These are phyloP conservation scores for Trichoderma sp. DNA, from an alignment of 2,329 filamentous ascomycete genomes.

Conservation along the genomic window DNA sequence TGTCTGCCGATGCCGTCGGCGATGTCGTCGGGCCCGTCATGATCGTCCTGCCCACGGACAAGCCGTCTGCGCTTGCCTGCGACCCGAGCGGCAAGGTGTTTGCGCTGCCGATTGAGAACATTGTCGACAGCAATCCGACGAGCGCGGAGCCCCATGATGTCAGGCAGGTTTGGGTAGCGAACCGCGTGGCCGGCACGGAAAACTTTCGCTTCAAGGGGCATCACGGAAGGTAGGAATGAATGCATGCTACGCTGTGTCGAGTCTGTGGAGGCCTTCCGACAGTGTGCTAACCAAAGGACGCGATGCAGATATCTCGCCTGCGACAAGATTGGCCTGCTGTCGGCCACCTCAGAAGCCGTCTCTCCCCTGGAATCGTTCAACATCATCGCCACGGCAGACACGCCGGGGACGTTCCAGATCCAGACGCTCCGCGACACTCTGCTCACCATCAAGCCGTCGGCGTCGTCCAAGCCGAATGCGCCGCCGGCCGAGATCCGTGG, in stretches of 20 bases:
- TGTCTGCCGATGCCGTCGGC: constrained; percentile 69
- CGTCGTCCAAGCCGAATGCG: constrained; percentile 46
- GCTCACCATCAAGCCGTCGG: constrained; percentile 57
- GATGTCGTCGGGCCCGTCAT: constrained; percentile 82
- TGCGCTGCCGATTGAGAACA: constrained; percentile 76
- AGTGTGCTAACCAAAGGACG: neutral
- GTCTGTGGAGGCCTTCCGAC: neutral
- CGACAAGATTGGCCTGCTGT: constrained; percentile 76
- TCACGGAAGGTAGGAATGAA: constrained; percentile 65
- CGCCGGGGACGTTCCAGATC: constrained; percentile 68
- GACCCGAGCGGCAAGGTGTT: constrained; percentile 88
- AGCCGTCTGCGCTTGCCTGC: constrained; percentile 73
- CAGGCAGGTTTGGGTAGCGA: constrained; percentile 91
- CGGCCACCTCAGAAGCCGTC: constrained; percentile 75
- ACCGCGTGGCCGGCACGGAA: constrained; percentile 76
- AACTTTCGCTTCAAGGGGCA: constrained; percentile 83
- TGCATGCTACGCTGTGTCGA: too few relatives aligned
- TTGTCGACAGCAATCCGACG: constrained; percentile 75
- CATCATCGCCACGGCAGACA: constrained; percentile 60
- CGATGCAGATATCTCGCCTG: constrained; percentile 72
- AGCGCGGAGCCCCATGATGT: constrained; percentile 95
- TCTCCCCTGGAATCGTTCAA: constrained; percentile 79
- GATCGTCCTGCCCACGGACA: constrained; percentile 73
- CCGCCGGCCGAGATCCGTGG: constrained; percentile 65
- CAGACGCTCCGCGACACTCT: constrained; percentile 72